Base-by-base conservation (phyloP, 1,139 yeast genomes). In the Taphrina betulina region DNA sequence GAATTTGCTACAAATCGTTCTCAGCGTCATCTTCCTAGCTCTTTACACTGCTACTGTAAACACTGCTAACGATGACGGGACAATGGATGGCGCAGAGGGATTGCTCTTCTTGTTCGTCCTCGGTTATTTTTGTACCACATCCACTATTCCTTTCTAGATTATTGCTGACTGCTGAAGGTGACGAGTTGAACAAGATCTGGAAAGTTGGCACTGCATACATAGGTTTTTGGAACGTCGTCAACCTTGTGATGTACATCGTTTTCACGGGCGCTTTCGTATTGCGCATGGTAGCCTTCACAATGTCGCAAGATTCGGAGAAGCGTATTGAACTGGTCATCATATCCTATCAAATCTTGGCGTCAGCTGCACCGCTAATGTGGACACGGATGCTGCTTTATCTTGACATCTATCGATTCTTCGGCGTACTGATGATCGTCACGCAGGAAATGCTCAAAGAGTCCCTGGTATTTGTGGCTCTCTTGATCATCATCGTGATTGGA, bases 281-380 rank as follows among this genome's bases (percentile, higher is more conserved):
- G 60, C 73, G 95, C 61, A 63, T 80, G 26, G 63, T 75, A 2
- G 81, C 89, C 53, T 66, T 82, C 33, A 63, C 60, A 41, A 57
- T 59, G 35, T 68, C 64, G 22, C 63, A 55, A 57, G 71, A 71
- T 5, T 62, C 66, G 23, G 65, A 67, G 36, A 67, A 71, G 50
- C 67, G 68, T 10, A 75, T 73, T 34, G 64, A 67, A 26, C 77
- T 81, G 65, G 88, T 85, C 66, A 78, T 79, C 59, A 75, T 83
- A 2, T 80, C 94, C 0, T 87, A 82, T 68, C 74, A 94, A 61
- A 68, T 86, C 2, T 71, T 88, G 56, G 83, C 95, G 0, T 77
- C 92, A 66, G 89, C 87, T 12, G 85, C 95, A 1, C 96, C 96
- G 1, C 74, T 88, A 63, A 83, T 88, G 78, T 88, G 95, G 95